Evolutionary conservation across 2,329 filamentous ascomycete species (phyloP), one percentile per base, ranked within the genome.

Genomic region (Pestalotiopsis sp.): DNA sequence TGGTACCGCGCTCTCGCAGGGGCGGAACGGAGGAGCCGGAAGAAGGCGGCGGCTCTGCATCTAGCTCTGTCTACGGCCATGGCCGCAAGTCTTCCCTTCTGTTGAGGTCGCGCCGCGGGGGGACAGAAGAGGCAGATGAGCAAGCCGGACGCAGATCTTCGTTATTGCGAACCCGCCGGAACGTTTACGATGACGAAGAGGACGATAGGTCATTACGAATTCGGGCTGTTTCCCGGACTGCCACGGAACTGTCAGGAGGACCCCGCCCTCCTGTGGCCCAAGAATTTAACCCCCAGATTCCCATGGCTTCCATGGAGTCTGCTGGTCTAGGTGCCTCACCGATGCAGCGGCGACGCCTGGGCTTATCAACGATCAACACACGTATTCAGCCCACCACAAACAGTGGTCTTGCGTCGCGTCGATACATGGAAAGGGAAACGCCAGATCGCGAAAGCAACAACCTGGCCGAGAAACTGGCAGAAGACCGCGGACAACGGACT

Each of bases 181-280:
- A 80, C 13, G 84, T 85, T 45, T 76, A 83, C 38, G 83, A 83
- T 14, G 82, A 85, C 40, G 82, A 87, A 2, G 84, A 86, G 12
- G 85, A 87, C 1, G 84, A 86, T 4, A 9, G 20, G 7, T 45
- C 61, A 23, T 70, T 75, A n/a, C 80, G 83, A 40, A 84, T 86
- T 71, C 84, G 86, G n/a, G 83, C 85, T 2, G 87, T 88, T 1
- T 90, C 89, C 4, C 83, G 90, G 27, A 88, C 88, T 4, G 79
- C 82, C 45, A 90, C 88, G 0, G 89, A 91, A 69, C 82, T 85
- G 66, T 84, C 81, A 36, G 75, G 31, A 36, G 31, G 71, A 74
- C 78, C 71, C 13, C 27, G 45, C 70, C 80, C 73, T 70, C 74
- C 73, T 68, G 74, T 71, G 66, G 76, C 78, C 3, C 81, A 84